Evolutionary conservation across 2,329 filamentous ascomycete species (phyloP), one percentile per base, ranked within the genome.

Genomic region (Magnaporthiopsis poae): DNA sequence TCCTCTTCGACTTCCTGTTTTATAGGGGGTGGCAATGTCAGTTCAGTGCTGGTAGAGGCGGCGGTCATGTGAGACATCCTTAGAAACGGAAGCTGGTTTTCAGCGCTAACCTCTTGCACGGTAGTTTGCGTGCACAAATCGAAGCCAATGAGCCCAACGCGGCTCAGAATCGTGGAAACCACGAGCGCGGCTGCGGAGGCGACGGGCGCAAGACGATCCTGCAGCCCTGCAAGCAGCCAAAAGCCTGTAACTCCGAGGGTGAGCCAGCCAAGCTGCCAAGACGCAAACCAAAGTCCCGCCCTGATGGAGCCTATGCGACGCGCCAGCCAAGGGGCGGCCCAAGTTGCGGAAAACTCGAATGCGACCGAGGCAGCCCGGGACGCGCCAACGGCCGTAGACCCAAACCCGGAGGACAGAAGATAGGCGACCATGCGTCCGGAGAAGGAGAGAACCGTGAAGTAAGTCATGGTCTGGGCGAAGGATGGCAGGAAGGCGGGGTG

Each of bases 221-320:
- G 62, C 25, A 65, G 67, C 21, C 72, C 70, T 1, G 69, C 72
- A 64, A 78, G 78, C 70, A 84, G 84, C 25, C 79, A 73, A 25
- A 62, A 62, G 2, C 12, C 27, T 2, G 72, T 70, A 3, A 81
- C 74, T 0, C 80, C 84, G 0, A 73, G 77, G 1, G 77, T 78
- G 5, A 88, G 76, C 70, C 82, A 86, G 2, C 78, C 67, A n/a
- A 88, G 78, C 72, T 92, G 88, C 84, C 87, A 90, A 66, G 83
- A 87, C 12, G 88, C 73, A 69, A 86, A 86, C 90, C 90, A 92
- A 3, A 92, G 79, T 0, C 89, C 90, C 0, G 84, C 81, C n/a
- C 90, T 79, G 9, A 90, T 78, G 0, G 82, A 77, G 0, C 87
- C 86, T 59, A 88, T 82, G 59, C 75, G 76, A 2, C 70, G 71